These are phyloP conservation scores for Alternaria consortialis DNA, from an alignment of 2,329 filamentous ascomycete species.

Conservation along the genomic window DNA sequence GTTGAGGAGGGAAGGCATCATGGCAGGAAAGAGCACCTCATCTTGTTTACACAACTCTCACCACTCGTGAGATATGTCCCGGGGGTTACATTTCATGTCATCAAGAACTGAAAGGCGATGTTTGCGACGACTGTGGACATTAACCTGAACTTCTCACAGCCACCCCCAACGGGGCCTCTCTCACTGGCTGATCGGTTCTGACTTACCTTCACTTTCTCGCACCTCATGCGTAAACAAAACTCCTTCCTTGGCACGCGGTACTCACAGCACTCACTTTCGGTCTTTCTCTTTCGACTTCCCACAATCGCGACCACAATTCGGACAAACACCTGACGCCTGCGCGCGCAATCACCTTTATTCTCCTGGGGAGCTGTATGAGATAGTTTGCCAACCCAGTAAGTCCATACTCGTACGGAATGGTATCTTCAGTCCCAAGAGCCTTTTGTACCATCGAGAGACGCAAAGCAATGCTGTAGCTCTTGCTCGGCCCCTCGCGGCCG, in stretches of 20 bases:
- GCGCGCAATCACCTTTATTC: background rate
- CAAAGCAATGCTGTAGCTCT: too few species aligned
- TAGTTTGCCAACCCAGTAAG: background rate
- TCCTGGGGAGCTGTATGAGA: background rate
- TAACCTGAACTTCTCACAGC: too few species aligned
- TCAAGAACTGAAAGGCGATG: background rate
- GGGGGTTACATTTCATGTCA: background rate
- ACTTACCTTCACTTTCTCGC: background rate
- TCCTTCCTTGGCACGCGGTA: background rate
- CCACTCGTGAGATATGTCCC: background rate
- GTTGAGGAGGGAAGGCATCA: background rate
- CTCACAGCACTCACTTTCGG: background rate
- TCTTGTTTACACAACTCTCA: background rate
- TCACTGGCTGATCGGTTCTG: background rate
- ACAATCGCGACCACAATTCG: background rate
- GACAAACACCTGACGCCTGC: background rate
- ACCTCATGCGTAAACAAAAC: too few species aligned
- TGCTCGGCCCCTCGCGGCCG: background rate
- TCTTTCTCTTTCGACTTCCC: rapidly evolving
- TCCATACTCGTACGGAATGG: too few species aligned
- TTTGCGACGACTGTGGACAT: background rate
- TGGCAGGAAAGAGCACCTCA: background rate
- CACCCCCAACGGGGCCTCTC: background rate
- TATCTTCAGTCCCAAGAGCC: too few species aligned
- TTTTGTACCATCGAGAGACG: too few species aligned